A percentile compares a stretch with the other conserved stretches of the same genome.
phyloP scores from a whole-genome alignment of 2,329 filamentous ascomycete genomes.

The Fusarium metavorans region DNA sequence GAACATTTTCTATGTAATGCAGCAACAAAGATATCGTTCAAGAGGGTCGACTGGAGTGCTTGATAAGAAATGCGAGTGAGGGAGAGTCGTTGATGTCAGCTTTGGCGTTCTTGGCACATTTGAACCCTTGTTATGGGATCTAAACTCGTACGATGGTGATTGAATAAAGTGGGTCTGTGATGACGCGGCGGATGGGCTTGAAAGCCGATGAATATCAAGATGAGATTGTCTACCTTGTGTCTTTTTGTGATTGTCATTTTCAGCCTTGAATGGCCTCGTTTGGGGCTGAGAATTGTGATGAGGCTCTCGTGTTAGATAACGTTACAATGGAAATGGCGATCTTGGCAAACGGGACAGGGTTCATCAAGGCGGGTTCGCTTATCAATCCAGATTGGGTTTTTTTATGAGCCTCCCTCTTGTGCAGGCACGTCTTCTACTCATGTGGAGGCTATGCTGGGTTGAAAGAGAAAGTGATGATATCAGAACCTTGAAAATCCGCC shows the following conservation, averaged over 20 bases:
- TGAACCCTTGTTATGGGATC: not conserved
- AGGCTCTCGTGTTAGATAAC: not conserved
- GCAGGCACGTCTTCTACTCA: not conserved
- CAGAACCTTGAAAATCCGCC: not conserved
- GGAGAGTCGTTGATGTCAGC: not conserved
- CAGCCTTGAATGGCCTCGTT: not conserved
- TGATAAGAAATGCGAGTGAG: not conserved
- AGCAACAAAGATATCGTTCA: not conserved
- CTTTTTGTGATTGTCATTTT: not conserved
- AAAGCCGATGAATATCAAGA: not conserved
- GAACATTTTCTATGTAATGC: conserved; percentile 8
- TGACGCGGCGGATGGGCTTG: not conserved
- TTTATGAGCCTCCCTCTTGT: not conserved
- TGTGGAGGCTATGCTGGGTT: not conserved
- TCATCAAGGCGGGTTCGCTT: not conserved
- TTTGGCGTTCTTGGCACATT: not conserved
- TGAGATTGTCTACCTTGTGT: not conserved
- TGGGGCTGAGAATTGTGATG: not conserved
- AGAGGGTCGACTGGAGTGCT: not conserved
- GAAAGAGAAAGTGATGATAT: not conserved
- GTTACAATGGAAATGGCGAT: not conserved
- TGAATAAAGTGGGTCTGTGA: not conserved
- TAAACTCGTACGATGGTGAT: not conserved
- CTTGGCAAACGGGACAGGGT: not conserved
- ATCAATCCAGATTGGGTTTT: not conserved